A percentile compares a stretch with the other conserved stretches of the same genome.
phyloP scores from a whole-genome alignment of 2,329 filamentous ascomycete genomes.

The Epichloe typhina region DNA sequence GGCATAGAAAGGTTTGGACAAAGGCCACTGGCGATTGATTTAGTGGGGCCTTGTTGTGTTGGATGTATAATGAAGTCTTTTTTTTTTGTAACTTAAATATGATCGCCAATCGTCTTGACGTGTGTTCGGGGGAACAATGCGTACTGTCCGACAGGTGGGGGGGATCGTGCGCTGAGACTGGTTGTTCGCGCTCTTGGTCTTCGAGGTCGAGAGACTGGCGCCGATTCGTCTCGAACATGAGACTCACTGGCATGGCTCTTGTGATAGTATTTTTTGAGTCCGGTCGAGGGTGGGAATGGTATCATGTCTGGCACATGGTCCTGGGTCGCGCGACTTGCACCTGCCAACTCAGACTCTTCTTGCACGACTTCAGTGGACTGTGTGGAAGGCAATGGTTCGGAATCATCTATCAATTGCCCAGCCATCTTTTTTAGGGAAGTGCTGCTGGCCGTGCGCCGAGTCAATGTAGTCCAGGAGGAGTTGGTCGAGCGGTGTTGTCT shows the following conservation, averaged over 20 bases:
- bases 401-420: constrained; percentile 17
- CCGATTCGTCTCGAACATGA: constrained; percentile 17
- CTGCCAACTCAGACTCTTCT: constrained; percentile 5
- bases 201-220: constrained; percentile 16
- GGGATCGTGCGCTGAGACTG: constrained; percentile 29
- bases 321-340: constrained; percentile 12
- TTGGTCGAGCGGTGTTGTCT: constrained; percentile 40
- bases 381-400: constrained; percentile 18
- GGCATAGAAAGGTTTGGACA: neutral
- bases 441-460: constrained; percentile 40
- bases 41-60: neutral
- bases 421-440: constrained; percentile 28
- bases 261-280: constrained; percentile 17
- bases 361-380: constrained; percentile 11
- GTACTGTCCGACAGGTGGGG: constrained; percentile 33
- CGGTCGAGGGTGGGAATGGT: constrained; percentile 13
- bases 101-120: constrained; percentile 18
- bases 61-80: neutral
- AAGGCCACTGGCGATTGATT: neutral
- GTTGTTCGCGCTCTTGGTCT: constrained; percentile 32
- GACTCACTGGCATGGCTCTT: constrained; percentile 27
- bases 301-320: constrained; percentile 24
- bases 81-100: constrained; percentile 14
- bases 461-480: constrained; percentile 40
- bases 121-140: constrained; percentile 29